Conservation (phyloP, 805 yeast species). For the Candida loeiensis region DNA sequence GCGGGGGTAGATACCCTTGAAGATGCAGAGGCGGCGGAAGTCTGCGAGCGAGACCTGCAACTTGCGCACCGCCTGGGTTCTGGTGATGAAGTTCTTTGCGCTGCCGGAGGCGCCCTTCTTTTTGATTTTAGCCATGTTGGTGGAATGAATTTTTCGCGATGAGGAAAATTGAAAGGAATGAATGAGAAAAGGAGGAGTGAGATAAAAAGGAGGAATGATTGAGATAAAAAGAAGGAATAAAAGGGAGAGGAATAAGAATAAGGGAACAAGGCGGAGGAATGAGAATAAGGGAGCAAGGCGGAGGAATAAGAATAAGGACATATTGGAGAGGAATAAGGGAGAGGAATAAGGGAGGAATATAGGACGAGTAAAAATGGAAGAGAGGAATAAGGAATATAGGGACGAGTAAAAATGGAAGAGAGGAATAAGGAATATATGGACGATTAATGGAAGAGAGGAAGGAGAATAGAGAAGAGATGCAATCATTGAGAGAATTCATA, state of each 20-base stretch:
- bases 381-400: too few species aligned
- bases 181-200: background rate
- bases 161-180: background rate
- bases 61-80: conserved; percentile 91
- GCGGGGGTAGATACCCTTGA: conserved; percentile 96
- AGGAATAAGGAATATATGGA: too few species aligned
- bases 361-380: too few species aligned
- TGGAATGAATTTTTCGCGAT: background rate
- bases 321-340: background rate
- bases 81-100: conserved; percentile 86
- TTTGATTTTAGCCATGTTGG: conserved; percentile 60
- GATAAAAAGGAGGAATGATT: background rate
- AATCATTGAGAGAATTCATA: too few species aligned
- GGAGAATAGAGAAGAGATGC: too few species aligned
- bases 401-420: too few species aligned
- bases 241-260: background rate
- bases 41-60: conserved; percentile 93
- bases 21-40: conserved; percentile 93
- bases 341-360: too few species aligned
- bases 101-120: conserved; percentile 84
- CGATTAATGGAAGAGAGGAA: too few species aligned
- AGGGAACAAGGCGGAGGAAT: background rate
- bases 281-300: background rate
- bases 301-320: background rate
- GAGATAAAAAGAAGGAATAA: background rate